phyloP scores from a whole-genome alignment of 306 rosid genomes.

The Ochetophila trinervis region DNA sequence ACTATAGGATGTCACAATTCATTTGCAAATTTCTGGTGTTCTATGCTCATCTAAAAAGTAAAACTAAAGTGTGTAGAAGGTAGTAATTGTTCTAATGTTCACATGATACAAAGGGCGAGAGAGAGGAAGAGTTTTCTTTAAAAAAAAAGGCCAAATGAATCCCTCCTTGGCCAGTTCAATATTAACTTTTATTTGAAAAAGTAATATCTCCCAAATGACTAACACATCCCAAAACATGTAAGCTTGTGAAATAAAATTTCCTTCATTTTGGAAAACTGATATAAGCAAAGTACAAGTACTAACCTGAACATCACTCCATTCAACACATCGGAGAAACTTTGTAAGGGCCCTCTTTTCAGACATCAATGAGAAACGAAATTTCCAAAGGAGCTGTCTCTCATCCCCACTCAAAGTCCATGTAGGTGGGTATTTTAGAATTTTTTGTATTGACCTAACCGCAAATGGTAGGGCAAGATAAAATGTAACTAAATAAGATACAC shows the following conservation, averaged over 20 bases:
- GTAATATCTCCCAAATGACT: no score
- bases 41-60: no score
- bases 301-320: conserved; percentile 99
- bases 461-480: conserved; percentile 21
- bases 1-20: neutral
- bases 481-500: neutral
- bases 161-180: conserved; percentile 3
- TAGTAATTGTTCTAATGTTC: neutral
- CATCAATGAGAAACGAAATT: conserved; percentile 97
- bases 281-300: conserved; percentile 1
- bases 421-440: conserved; percentile 92
- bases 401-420: conserved; percentile 96
- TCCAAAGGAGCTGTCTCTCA: conserved; percentile 96
- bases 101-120: neutral
- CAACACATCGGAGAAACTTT: conserved; percentile 93
- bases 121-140: neutral
- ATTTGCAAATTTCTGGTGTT: neutral
- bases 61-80: neutral
- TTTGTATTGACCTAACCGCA: conserved; percentile 70
- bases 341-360: conserved; percentile 99
- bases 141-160: neutral
- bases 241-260: no score
- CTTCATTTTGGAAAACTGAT: neutral
- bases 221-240: no score
- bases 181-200: neutral